A percentile compares a stretch with the other conserved stretches of the same genome.
Conservation (phyloP, 306 rosid genomes). For the Hylodesmum podocarpum region DNA sequence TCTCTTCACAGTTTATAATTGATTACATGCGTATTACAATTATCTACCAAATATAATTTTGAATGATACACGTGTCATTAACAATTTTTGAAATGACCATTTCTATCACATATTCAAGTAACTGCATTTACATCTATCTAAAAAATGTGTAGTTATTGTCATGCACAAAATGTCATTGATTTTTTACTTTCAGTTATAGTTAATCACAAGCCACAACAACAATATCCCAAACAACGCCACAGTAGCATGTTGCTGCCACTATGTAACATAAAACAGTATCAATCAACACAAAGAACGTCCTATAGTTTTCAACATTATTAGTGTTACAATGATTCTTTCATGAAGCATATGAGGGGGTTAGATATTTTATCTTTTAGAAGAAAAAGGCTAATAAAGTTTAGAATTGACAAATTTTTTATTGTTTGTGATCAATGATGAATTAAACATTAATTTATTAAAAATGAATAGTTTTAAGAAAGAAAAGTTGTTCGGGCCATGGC, state of each 20-base stretch:
- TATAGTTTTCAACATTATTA: neutral
- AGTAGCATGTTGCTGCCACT: no score
- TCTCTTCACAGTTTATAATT: no score
- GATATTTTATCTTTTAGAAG: neutral
- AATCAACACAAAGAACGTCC: neutral
- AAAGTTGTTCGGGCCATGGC: constrained; percentile 1
- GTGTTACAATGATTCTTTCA: neutral
- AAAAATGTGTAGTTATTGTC: neutral
- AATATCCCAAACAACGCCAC: neutral
- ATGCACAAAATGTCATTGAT: neutral
- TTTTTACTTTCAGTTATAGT: neutral
- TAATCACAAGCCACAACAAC: neutral
- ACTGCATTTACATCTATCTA: neutral
- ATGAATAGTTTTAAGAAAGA: neutral
- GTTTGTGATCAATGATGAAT: neutral
- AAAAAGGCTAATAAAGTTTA: neutral
- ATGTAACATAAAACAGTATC: neutral
- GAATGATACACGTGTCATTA: neutral
- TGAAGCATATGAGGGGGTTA: neutral
- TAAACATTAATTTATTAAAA: neutral
- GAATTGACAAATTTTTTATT: neutral
- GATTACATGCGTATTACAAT: no score
- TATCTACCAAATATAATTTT: no score
- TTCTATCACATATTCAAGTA: neutral
- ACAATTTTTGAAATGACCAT: neutral